Base-by-base conservation (phyloP, 1,139 yeast genomes). In the Geotrichum australiense region DNA sequence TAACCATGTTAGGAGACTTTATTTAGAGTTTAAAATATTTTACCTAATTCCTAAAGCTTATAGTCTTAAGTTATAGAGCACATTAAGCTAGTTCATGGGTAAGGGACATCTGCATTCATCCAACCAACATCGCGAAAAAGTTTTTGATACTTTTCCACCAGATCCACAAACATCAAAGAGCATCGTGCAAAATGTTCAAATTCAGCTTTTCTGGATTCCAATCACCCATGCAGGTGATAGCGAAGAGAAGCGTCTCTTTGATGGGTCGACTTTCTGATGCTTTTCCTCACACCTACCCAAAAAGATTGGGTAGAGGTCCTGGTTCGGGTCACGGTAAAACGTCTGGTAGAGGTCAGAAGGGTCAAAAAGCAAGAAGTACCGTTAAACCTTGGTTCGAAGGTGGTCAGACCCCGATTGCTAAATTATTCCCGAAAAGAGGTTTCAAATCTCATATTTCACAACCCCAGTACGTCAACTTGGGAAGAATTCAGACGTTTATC, bases 331-430 rank as follows among this genome's bases (percentile, higher is more conserved):
- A 63, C 39, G 72, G 99, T 68, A 87, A 89, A 64, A 91, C 97
- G 1, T 78, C 97, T 3, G 95, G 96, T 39, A 76, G 98, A 62
- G 99, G 99, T 70, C 96, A 86, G 59, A 93, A 89, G 66, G 99
- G 99, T 76, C 98, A 91, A 63, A 89, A 89, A 66, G 96, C 97
- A 11, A 77, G 97, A 65, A 85, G 91, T 27, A 76, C 80, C 41
- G 93, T 89, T 18, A 91, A 89, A 46, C 76, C 82, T 49, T 86
- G 94, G 91, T 85, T 89, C 61, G 98, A 91, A 69, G 99, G 99
- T 75, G 98, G 98, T 58, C 99, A 91, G 62, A 91, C 98, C 1
- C 97, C 97, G 19, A 80, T 80, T 55, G 83, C 78, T 58, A 83
- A 83, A 62, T 68, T 87, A 48, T 86, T 87, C 63, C 97, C 97